Evolutionary conservation across 2,329 filamentous ascomycete genomes (phyloP).

Genomic region (Clarireedia homoeocarpa): DNA sequence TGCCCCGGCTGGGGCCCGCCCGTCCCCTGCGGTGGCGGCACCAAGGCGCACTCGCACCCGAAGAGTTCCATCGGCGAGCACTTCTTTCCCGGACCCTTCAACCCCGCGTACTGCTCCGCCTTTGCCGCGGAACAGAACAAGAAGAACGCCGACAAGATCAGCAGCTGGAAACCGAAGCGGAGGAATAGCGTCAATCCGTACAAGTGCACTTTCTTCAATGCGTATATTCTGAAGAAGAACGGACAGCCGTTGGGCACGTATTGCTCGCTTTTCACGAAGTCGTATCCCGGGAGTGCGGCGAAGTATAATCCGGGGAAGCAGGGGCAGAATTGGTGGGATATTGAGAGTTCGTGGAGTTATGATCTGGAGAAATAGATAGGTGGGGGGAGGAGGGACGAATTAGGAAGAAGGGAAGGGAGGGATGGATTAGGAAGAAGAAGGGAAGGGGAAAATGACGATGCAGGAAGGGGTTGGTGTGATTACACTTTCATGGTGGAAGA

Average conservation of each 20-base stretch:
- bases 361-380: background rate
- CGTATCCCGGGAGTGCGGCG: background rate
- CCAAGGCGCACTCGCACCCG: conserved; percentile 14
- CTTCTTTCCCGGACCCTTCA: conserved; percentile 19
- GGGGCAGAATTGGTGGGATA: background rate
- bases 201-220: conserved; percentile 30
- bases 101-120: conserved; percentile 14
- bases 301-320: background rate
- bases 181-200: conserved; percentile 3
- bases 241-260: conserved; percentile 31
- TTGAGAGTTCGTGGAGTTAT: conserved; percentile 2
- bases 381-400: background rate
- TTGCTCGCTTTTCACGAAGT: conserved; percentile 31
- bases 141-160: conserved; percentile 4
- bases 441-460: no score
- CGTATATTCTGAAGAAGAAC: conserved; percentile 34
- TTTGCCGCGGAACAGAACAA: conserved; percentile 15
- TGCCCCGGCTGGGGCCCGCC: conserved; percentile 14
- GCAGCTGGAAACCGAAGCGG: background rate
- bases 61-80: conserved; percentile 15
- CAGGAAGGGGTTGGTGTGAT: no score
- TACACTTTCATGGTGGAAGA: no score
- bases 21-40: conserved; percentile 11
- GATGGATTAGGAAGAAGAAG: no score
- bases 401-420: background rate